These are phyloP conservation scores for Nemania sp. DNA, from an alignment of 2,329 filamentous ascomycete species.

Conservation along the genomic window DNA sequence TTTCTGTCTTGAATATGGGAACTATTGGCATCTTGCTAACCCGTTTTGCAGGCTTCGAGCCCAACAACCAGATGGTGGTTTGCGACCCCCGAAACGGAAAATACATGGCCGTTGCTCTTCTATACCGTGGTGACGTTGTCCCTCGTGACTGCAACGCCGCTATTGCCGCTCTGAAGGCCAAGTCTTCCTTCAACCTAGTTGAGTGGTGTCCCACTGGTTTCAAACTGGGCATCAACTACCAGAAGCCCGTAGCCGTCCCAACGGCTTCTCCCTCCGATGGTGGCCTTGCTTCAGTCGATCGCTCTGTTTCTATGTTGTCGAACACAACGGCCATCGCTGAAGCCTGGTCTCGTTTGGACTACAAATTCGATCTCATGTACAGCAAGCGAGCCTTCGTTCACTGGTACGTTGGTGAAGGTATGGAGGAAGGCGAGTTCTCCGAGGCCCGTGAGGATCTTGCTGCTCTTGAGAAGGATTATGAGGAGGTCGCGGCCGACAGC, in stretches of 20 bases:
- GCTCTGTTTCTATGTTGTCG: conserved; percentile 72
- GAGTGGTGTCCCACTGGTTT: conserved; percentile 78
- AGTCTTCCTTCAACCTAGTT: conserved; percentile 73
- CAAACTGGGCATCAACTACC: conserved; percentile 78
- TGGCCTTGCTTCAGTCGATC: conserved; percentile 64
- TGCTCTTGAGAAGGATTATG: conserved; percentile 84
- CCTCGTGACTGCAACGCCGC: conserved; percentile 71
- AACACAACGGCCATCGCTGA: conserved; percentile 77
- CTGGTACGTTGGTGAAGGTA: conserved; percentile 86
- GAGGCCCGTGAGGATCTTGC: conserved; percentile 86
- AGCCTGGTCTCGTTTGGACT: conserved; percentile 72
- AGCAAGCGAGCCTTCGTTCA: conserved; percentile 77
- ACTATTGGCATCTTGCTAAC: conserved; percentile 5
- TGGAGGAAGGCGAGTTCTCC: conserved; percentile 90
- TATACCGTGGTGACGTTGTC: conserved; percentile 74
- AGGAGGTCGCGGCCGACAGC: conserved; percentile 80
- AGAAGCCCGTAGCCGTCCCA: conserved; percentile 66
- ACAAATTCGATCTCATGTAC: conserved; percentile 81
- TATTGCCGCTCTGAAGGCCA: conserved; percentile 70
- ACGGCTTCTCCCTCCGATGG: conserved; percentile 56
- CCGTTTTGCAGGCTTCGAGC: conserved; percentile 65
- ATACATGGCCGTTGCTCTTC: conserved; percentile 75
- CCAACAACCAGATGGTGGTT: conserved; percentile 79
- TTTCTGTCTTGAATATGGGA: conserved; percentile 30
- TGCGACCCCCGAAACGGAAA: conserved; percentile 76